Evolutionary conservation across 129 eudicot genomes (phyloP).

Genomic region (Chrysanthemum seticuspe): DNA sequence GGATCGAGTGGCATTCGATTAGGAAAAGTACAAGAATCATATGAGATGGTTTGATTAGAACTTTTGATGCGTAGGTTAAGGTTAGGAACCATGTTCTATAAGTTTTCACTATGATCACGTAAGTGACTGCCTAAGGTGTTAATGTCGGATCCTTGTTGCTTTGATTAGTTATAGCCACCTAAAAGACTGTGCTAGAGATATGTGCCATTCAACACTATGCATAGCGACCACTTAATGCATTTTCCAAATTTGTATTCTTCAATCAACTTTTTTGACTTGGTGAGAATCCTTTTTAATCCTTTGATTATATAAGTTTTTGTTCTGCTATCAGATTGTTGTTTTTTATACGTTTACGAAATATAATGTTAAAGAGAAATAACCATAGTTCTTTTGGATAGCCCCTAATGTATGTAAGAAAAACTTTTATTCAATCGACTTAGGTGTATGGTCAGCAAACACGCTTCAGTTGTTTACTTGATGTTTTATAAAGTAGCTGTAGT

Average conservation of each 20-base stretch:
- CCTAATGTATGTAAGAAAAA: too few relatives aligned
- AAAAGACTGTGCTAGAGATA: not conserved
- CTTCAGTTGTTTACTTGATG: too few relatives aligned
- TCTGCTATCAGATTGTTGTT: not conserved
- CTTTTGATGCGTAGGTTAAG: not conserved
- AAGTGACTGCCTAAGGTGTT: not conserved
- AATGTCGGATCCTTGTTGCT: not conserved
- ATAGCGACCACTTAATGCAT: not conserved
- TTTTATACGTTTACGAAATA: too few relatives aligned
- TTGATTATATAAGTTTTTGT: not conserved
- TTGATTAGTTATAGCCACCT: not conserved
- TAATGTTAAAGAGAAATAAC: too few relatives aligned
- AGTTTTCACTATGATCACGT: too few relatives aligned
- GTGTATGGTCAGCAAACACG: too few relatives aligned
- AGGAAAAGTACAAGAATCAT: not conserved
- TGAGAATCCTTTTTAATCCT: not conserved
- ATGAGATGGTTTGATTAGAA: not conserved
- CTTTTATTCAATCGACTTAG: too few relatives aligned
- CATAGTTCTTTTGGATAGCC: too few relatives aligned
- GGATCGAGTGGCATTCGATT: not conserved
- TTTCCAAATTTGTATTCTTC: not conserved
- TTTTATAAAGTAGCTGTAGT: too few relatives aligned
- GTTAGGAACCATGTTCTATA: not conserved
- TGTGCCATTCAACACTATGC: not conserved
- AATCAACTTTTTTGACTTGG: not conserved